Base-by-base conservation (phyloP, 192 early-diverging fungal genomes). In the Coemansia aciculifera region DNA sequence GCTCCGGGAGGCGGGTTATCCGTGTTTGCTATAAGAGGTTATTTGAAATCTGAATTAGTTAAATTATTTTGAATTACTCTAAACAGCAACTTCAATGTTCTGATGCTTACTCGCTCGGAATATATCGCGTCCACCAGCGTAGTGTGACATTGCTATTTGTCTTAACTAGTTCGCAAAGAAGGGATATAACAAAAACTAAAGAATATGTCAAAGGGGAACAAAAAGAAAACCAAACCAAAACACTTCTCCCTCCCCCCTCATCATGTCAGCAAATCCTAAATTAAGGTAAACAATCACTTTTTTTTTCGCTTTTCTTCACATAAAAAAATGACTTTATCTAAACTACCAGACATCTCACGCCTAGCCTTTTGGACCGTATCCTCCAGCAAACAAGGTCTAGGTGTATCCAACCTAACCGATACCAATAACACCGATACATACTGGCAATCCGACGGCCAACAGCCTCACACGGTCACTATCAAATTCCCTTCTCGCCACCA, bases 381-480 rank as follows among this genome's bases (percentile, higher is more conserved):
- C 19, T 68, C 75, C 4, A 72, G 57, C 42, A 83, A 83, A 40
- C 72, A 77, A 17, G 75, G 75, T 17, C 68, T 67, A 23, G 75
- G 69, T 0, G 64, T 70, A 3, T 29, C 44, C 24, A 72, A 75
- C 19, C 75, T 83, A 3, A 34, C 51, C 19, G 75, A 83, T 67
- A 6, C 19, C 46, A 9, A 3, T 34, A 72, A 51, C 56, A 36
- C 64, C 12, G 63, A 68, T 21, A 75, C 80, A 13, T 83, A 72
- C 36, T 83, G 80, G 80, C 80, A 83, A 51, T 83, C 80, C 3
- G 80, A 83, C 34, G 80, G 80, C n/a, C 68, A 66, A 15, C 80
- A 77, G 38, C 80, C 80, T 27, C 80, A 83, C 61, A 43, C 27
- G 36, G 62, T 83, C 12, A 69, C 57, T 36, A 44, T 78, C 5